Base-by-base conservation (phyloP, 2,329 filamentous ascomycete genomes). In the Acrocalymma vagum region DNA sequence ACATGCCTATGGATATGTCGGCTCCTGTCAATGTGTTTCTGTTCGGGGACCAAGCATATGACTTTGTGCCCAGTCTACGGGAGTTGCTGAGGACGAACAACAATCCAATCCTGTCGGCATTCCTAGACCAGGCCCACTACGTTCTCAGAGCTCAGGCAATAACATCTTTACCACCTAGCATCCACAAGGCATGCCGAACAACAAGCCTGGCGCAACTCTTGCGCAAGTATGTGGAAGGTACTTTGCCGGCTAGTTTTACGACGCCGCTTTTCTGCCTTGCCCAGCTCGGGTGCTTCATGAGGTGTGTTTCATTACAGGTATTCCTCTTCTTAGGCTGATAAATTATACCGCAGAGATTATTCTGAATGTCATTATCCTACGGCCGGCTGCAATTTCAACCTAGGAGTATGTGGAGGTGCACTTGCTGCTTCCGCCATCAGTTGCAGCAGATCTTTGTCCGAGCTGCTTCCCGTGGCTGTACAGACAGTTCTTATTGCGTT, bases 61-160 rank as follows among this genome's bases (percentile, higher is more conserved):
- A 37, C 15, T 8, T 29, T 10, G 22, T 27, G 24, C 16, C 22
- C 24, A 9, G 9, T 25, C 23, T 25, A 8, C n/a, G 9, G 8
- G 23, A 25, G 18, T 22, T 37, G 11, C 33, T 37, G 9, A 23
- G 22, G 5, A 11, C 23, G n/a, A 13, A 37, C n/a, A 25, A 37
- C 17, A 25, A 37, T 37, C 4, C 29, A 5, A 29, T 37, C 10
- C 16, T 37, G 17, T 15, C 23, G 14, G 29, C 24, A 8, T 37
- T 37, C 15, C 15, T 37, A 16, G 33, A 37, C 24, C 32, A 36
- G 32, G 32, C 32, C 32, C 32, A 36, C 27, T 36, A 36, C 32
- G 69, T 65, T 2, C 65, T 70, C 11, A 70, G 42, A 14, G 63
- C 65, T 16, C 65, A 66, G 15, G 65, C 65, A 26, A 70, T 67